Base-by-base conservation (phyloP, 2,329 filamentous ascomycete genomes). In the Zarea fungicola region DNA sequence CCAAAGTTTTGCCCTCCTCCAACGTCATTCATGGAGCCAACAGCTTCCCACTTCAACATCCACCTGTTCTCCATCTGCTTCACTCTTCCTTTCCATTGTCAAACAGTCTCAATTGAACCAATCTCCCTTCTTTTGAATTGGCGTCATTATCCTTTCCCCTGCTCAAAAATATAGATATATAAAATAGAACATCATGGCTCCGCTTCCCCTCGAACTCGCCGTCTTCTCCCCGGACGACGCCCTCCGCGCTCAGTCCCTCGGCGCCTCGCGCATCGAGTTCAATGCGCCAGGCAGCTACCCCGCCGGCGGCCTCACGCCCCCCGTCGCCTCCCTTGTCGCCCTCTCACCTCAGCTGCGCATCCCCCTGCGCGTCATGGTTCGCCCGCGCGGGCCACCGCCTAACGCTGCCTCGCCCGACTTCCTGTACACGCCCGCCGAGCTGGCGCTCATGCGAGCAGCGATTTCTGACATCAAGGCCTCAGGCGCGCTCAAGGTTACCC, bases 341-440 rank as follows among this genome's bases (percentile, higher is more conserved):
- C 58, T 73, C 22, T 54, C 55, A 9, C 28, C 48, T 28, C 49
- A 55, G 48, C 50, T 64, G 22, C 44, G 60, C 10, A 62, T 73
- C 22, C 69, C 76, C 1, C 57, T 80, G 31, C 74, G 76, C 34
- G 57, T 81, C 58, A 80, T 80, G 74, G 76, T 82, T 53, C 73
- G 78, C 8, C 76, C 77, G 5, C 71, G 67, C 52, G 43, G 54
- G 11, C 34, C 41, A 3, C 45, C 50, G 56, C 16, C 56, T 54
- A 18, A 32, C 2, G 21, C 35, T 31, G 37, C 51, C 23, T 25
- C 49, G 28, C 50, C 56, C 11, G 76, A 80, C 55, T 80, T 80
- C 51, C 45, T 76, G 45, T 81, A 81, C 62, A 63, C 66, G 0
- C 56, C 63, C 9, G 55, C 52, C 3, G 76, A 81, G 56, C 56